Evolutionary conservation across 2,329 filamentous ascomycete genomes (phyloP), one percentile per base, ranked within the genome.

Genomic region (Diaporthe citri): DNA sequence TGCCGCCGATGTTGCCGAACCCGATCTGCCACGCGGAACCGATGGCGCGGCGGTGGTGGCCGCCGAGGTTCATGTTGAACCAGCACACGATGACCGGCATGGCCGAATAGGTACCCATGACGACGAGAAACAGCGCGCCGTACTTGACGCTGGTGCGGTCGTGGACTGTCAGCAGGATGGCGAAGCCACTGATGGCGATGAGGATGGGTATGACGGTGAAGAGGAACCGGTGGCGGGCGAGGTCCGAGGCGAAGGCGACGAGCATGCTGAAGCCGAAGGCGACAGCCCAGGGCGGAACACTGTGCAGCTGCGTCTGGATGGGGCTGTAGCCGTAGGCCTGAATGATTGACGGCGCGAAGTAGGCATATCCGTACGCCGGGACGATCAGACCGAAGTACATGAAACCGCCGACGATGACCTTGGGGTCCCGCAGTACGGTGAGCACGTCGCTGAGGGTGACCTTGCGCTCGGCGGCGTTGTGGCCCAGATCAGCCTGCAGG

Each of bases 51-150:
- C 93, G 89, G 74, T 92, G 92, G 81, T 95, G 94, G 0, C 93
- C 93, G 2, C 91, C 91, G 1, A 95, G 85, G 79, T 95, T 96
- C 90, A 95, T 95, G 79, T 93, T 93, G 83, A 93, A 95, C 93
- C 94, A 96, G 82, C 93, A 95, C 10, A 95, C 90, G 57, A 95
- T 91, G 41, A 98, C 92, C 0, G 96, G 95, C 93, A 98, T 96
- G n/a, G 95, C 94, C 1, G 91, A 92, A 84, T 97, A 98, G 0
- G 90, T 89, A 67, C 95, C 95, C 85, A 92, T 92, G 2, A 94
- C 93, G 67, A 97, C 91, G 43, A 98, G 86, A 86, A 97, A 97
- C 0, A 98, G 88, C 0, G 93, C 94, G 0, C 87, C 93, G 80
- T 98, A 98, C 82, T 97, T 90, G 9, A 94, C 84, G 17, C 88